A percentile compares a stretch with the other conserved stretches of the same genome.
Conservation (phyloP, 805 yeast genomes). For the Yarrowia porcina region DNA sequence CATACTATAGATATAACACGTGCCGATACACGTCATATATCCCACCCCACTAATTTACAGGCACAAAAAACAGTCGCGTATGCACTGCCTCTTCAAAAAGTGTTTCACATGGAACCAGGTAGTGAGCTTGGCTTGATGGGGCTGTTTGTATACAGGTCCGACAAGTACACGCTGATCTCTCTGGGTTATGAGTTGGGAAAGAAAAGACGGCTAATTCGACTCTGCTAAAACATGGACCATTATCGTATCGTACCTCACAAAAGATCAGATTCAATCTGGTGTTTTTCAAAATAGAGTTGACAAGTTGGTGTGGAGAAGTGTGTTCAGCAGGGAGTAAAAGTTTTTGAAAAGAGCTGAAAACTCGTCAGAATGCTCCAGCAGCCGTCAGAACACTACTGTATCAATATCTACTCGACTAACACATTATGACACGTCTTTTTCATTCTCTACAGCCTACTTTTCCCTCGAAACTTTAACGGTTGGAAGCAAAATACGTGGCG, state of each 20-base stretch:
- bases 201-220: too few relatives aligned
- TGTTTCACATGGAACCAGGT: too few relatives aligned
- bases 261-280: too few relatives aligned
- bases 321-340: too few relatives aligned
- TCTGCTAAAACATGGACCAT: too few relatives aligned
- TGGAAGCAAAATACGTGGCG: background rate
- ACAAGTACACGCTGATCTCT: too few relatives aligned
- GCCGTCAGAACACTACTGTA: background rate
- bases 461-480: background rate
- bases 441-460: background rate
- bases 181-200: too few relatives aligned
- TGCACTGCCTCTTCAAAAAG: conserved; percentile 1
- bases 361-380: background rate
- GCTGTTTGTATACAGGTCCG: too few relatives aligned
- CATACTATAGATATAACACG: background rate
- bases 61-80: background rate
- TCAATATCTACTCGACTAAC: background rate
- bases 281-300: too few relatives aligned
- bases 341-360: background rate
- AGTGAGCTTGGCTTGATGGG: too few relatives aligned
- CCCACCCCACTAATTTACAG: background rate
- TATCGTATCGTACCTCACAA: too few relatives aligned
- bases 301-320: too few relatives aligned
- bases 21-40: background rate
- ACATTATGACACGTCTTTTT: background rate